Percentiles rank a stretch among this genome's conserved stretches.
Evolutionary conservation across 129 eudicot species (phyloP).

Genomic region (Arctium lappa): DNA sequence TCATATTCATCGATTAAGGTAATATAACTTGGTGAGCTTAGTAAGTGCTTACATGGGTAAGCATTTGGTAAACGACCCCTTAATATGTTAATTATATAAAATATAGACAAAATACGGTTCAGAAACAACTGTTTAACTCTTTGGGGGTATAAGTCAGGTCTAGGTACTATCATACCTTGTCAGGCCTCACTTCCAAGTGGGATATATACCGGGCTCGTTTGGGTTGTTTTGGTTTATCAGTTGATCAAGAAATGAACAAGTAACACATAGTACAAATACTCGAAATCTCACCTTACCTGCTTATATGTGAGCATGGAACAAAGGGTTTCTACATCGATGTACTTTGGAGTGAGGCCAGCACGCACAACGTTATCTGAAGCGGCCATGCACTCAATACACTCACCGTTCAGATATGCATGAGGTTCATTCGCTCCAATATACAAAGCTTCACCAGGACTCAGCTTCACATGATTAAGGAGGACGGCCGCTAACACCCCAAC

Average conservation of each 20-base stretch:
- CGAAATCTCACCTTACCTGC: conserved; percentile 41
- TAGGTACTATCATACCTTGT: too few species aligned
- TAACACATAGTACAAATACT: background rate
- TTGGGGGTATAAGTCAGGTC: too few species aligned
- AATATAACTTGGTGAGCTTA: too few species aligned
- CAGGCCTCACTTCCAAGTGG: background rate
- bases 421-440: conserved; percentile 88
- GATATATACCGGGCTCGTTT: background rate
- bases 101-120: background rate
- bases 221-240: background rate
- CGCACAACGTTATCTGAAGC: conserved; percentile 96
- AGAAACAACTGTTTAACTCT: background rate
- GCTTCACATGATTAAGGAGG: conserved; percentile 68
- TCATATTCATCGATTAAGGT: too few species aligned
- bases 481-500: conserved; percentile 80
- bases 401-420: conserved; percentile 84
- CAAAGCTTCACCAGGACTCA: conserved; percentile 81
- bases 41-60: too few species aligned
- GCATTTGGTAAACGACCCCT: too few species aligned
- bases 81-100: too few species aligned
- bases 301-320: conserved; percentile 95
- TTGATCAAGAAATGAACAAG: background rate
- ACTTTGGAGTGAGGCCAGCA: conserved; percentile 93
- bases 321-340: conserved; percentile 68
- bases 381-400: conserved; percentile 95